Evolutionary conservation across 176 grass and related monocot genomes (phyloP).

Genomic region (Metroxylon sagu): DNA sequence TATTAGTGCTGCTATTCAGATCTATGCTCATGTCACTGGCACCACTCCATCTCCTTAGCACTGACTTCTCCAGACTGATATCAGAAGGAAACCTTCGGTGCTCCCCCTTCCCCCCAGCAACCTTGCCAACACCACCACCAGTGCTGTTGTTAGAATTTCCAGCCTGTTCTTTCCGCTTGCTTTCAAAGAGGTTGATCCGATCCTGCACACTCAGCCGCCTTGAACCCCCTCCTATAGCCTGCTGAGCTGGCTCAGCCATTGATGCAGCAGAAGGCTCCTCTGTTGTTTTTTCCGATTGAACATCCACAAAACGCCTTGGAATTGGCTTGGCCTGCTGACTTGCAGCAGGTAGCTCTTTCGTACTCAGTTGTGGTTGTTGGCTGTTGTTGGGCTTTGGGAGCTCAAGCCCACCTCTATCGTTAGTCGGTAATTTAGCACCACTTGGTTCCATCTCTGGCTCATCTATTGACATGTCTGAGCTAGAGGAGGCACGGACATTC

Average conservation of each 20-base stretch:
- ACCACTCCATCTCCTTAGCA: constrained; percentile 83
- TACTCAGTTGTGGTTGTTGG: neutral
- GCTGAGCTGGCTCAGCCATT: constrained; percentile 1
- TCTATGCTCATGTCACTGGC: constrained; percentile 98
- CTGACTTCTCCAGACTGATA: constrained; percentile 74
- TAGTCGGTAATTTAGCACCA: constrained; percentile 17
- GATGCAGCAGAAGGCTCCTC: constrained; percentile 28
- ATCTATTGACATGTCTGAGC: constrained; percentile 97
- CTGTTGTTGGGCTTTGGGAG: neutral
- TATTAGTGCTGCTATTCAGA: constrained; percentile 48
- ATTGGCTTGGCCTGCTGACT: constrained; percentile 11
- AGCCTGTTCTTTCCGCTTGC: constrained; percentile 69
- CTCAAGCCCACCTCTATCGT: neutral
- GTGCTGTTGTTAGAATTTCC: constrained; percentile 59
- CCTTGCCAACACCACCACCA: constrained; percentile 37
- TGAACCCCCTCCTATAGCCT: constrained; percentile 21
- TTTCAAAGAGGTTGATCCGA: constrained; percentile 93
- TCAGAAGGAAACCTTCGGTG: constrained; percentile 74
- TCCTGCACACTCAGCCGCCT: constrained; percentile 92
- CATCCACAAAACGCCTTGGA: neutral
- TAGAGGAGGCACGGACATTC: constrained; percentile 57
- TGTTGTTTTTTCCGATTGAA: constrained; percentile 28
- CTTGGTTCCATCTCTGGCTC: constrained; percentile 41
- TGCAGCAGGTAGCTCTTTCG: constrained; percentile 2
- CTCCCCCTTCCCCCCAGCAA: constrained; percentile 60